Evolutionary conservation across 2,329 filamentous ascomycete species (phyloP).

Genomic region (Aspergillus melleus): DNA sequence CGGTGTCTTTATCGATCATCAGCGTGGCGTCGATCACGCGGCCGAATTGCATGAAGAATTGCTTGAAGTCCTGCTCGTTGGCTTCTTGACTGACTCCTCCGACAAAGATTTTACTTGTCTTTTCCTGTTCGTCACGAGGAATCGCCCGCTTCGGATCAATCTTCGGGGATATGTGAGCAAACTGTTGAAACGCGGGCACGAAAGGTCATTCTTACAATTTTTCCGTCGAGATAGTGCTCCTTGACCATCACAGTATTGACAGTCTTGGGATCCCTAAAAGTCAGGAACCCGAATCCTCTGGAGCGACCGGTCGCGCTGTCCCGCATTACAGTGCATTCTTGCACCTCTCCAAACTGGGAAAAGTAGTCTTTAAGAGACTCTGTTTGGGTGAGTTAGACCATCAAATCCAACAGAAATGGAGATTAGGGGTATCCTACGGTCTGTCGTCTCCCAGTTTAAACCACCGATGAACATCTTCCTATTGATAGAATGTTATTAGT

Average conservation of each 20-base stretch:
- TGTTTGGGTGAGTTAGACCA: conserved; percentile 45
- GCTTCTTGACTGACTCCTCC: conserved; percentile 97
- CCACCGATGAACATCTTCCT: conserved; percentile 99
- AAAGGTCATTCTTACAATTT: conserved; percentile 70
- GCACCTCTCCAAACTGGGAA: conserved; percentile 93
- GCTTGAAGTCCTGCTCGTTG: conserved; percentile 91
- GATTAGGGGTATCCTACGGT: conserved; percentile 65
- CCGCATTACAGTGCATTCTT: conserved; percentile 99
- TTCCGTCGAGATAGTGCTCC: conserved; percentile 95
- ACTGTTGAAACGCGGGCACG: conserved; percentile 8
- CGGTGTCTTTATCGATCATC: conserved; percentile 99
- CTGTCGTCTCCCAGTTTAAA: conserved; percentile 98
- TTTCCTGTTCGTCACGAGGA: conserved; percentile 94
- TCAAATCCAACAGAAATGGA: conserved; percentile 3
- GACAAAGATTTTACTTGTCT: conserved; percentile 98
- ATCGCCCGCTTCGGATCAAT: conserved; percentile 98
- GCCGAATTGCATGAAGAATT: conserved; percentile 96
- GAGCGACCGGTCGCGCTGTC: conserved; percentile 92
- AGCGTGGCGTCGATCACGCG: conserved; percentile 95
- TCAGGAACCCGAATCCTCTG: conserved; percentile 94
- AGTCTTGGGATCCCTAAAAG: conserved; percentile 95
- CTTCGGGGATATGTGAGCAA: conserved; percentile 50
- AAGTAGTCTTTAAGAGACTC: conserved; percentile 98
- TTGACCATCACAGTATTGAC: conserved; percentile 99
- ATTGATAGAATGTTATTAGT: conserved; percentile 40